Base-by-base conservation (phyloP, 176 grass and related monocot genomes). In the Juncus effusus region DNA sequence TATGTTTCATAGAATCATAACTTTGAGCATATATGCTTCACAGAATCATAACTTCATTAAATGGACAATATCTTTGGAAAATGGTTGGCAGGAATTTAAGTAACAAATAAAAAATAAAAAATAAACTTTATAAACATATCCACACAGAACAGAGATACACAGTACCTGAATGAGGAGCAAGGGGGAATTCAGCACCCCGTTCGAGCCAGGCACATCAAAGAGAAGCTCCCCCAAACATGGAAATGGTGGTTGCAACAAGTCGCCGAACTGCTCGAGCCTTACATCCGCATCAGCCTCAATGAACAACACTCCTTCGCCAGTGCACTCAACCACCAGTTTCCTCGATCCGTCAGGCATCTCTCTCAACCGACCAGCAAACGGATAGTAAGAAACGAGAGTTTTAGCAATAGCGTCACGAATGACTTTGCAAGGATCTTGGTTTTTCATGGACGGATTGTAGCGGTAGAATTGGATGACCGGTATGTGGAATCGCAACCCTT, bases 281-380 rank as follows among this genome's bases (percentile, higher is more conserved):
- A 96, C 82, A 2, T 96, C 81, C 2, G 84, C 76, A 3, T 90
- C 87, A 6, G 91, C 91, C 69, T 90, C 91, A 14, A 70, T 74
- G 84, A 96, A 96, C 50, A 86, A 53, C 1, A 96, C 69, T 15
- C 92, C 92, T 78, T 96, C 84, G 36, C 84, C 84, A 6, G 87
- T 91, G 60, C 93, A 96, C 7, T 96, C 93, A 4, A 96, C 88
- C 37, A 81, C 82, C 41, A 96, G 82, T 79, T 96, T 96, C 28
- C 68, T 72, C 37, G 38, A 72, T 44, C 53, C 88, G 62, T 0
- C 74, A 65, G 73, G 14, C 0, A 73, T 44, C 79, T 96, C 85
- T 74, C 85, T 38, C 14, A 96, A 77, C 59, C 93, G 63, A 0
- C 93, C 93, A 2, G 93, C 93, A 59, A 96, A 82, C 15, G 92